These are phyloP conservation scores for Fennellomyces sp. DNA, from an alignment of 371 early-diverging fungal species.

Conservation along the genomic window DNA sequence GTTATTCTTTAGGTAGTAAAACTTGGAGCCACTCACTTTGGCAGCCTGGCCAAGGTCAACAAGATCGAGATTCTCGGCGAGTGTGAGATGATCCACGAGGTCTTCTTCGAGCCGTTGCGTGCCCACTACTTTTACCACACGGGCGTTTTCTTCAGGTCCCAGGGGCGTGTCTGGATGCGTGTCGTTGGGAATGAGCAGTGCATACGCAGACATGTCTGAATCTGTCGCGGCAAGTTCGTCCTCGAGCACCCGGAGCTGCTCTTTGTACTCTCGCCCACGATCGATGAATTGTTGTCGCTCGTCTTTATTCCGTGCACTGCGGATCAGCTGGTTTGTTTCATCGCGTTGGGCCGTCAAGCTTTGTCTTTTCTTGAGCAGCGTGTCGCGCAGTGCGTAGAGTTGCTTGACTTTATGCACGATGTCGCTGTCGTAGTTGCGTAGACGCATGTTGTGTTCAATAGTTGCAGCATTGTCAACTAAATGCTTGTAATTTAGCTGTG, in stretches of 20 bases:
- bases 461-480: slow-evolving; percentile 55
- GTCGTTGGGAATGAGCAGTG: slow-evolving; percentile 71
- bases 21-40: slow-evolving; percentile 82
- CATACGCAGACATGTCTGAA: slow-evolving; percentile 52
- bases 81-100: slow-evolving; percentile 69
- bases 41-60: slow-evolving; percentile 89
- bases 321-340: slow-evolving; percentile 32
- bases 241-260: slow-evolving; percentile 47
- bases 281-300: slow-evolving; percentile 15
- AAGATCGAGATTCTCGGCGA: slow-evolving; percentile 66
- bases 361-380: slow-evolving; percentile 31
- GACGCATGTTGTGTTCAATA: slow-evolving; percentile 53
- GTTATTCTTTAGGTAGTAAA: slow-evolving; percentile 84
- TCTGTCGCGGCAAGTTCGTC: slow-evolving; percentile 41
- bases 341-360: slow-evolving; percentile 55
- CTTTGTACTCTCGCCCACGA: slow-evolving; percentile 32
- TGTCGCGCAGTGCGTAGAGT: slow-evolving; percentile 50
- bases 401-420: slow-evolving; percentile 41
- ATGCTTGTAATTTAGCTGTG: slow-evolving; percentile 63
- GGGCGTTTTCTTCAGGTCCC: slow-evolving; percentile 68
- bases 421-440: slow-evolving; percentile 56
- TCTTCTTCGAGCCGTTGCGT: slow-evolving; percentile 19
- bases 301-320: slow-evolving; percentile 12
- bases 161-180: slow-evolving; percentile 70
- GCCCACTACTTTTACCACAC: slow-evolving; percentile 51